Evolutionary conservation across 2,329 filamentous ascomycete genomes (phyloP).

Genomic region (Aspergillus pseudoviridinutans): DNA sequence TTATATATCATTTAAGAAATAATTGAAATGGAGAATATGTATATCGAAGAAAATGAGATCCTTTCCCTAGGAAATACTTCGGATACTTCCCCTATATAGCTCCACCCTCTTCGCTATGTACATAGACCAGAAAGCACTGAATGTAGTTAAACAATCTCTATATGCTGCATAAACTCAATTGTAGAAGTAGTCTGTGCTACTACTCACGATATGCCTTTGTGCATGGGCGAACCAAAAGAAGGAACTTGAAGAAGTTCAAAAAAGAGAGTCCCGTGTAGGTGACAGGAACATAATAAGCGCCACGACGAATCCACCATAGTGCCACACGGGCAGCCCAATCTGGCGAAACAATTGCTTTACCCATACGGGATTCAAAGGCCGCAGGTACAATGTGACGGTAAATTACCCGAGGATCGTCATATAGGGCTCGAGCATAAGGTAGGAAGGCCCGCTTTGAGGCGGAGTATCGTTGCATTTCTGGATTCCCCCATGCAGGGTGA

Average conservation of each 20-base stretch:
- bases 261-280: constrained; percentile 12
- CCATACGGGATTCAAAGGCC: background rate
- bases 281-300: constrained; percentile 16
- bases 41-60: too few species aligned
- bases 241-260: constrained; percentile 15
- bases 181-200: too few species aligned
- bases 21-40: too few species aligned
- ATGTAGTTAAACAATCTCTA: too few species aligned
- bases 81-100: too few species aligned
- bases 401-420: constrained; percentile 7
- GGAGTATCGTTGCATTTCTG: constrained; percentile 5
- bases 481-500: constrained; percentile 5
- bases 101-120: too few species aligned
- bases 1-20: too few species aligned
- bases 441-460: constrained; percentile 11
- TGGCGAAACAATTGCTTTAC: constrained; percentile 5
- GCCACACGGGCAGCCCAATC: constrained; percentile 9
- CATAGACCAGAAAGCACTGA: too few species aligned
- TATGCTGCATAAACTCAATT: too few species aligned
- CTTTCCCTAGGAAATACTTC: too few species aligned
- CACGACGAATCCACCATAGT: constrained; percentile 18
- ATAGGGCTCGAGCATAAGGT: constrained; percentile 15
- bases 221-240: constrained; percentile 1
- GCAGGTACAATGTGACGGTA: constrained; percentile 17
- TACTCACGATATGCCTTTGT: too few species aligned